Conservation (phyloP, 768 basidiomycete genomes). For the Russula emetica region DNA sequence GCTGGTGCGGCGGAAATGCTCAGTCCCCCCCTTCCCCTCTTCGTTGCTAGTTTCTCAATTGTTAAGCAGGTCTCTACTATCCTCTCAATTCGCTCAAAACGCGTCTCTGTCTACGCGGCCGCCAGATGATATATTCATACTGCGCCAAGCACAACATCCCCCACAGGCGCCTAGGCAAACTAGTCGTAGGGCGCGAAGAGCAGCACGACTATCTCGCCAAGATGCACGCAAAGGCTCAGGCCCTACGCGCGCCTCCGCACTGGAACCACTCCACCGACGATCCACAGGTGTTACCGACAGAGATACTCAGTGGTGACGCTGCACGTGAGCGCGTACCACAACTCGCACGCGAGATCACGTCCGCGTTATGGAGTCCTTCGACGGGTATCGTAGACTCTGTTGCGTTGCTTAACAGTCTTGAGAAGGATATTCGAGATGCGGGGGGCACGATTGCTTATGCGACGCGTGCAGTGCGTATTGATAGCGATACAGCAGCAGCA, state of each 20-base stretch:
- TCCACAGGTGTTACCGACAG: slow-evolving; percentile 51
- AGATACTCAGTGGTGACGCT: slow-evolving; percentile 62
- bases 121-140: slow-evolving; percentile 75
- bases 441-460: slow-evolving; percentile 67
- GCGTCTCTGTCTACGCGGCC: slow-evolving; percentile 77
- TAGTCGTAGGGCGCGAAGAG: slow-evolving; percentile 71
- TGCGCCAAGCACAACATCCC: slow-evolving; percentile 63
- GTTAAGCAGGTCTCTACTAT: slow-evolving; percentile 71
- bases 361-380: slow-evolving; percentile 75
- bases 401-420: slow-evolving; percentile 74
- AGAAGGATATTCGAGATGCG: slow-evolving; percentile 73
- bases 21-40: background rate
- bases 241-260: slow-evolving; percentile 48
- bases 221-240: slow-evolving; percentile 59
- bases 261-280: slow-evolving; percentile 29
- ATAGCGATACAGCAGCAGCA: slow-evolving; percentile 48
- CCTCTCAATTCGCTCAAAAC: slow-evolving; percentile 82
- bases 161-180: slow-evolving; percentile 74
- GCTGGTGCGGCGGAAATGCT: slow-evolving; percentile 48
- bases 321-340: slow-evolving; percentile 78
- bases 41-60: background rate
- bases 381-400: slow-evolving; percentile 93
- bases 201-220: slow-evolving; percentile 68
- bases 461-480: slow-evolving; percentile 82
- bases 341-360: slow-evolving; percentile 62